Conservation (phyloP, 2,329 filamentous ascomycete species). For the Trichophyton verrucosum region DNA sequence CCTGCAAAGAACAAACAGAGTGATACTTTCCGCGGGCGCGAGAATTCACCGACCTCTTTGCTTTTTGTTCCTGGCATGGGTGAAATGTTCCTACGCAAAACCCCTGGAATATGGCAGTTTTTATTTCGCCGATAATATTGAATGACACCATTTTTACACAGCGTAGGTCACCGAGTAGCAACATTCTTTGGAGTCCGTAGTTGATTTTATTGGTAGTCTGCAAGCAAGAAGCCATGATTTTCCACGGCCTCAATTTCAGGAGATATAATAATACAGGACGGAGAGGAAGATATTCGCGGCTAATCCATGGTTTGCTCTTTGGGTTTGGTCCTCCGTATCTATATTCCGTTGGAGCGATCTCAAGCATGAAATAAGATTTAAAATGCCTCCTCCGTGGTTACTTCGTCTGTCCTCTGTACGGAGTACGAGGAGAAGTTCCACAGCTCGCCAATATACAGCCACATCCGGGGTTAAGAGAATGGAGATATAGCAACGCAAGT, state of each 20-base stretch:
- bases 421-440: not conserved
- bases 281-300: not conserved
- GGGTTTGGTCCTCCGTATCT: not conserved
- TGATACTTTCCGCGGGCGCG: not conserved
- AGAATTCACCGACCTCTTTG: not conserved
- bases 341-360: not conserved
- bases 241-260: not conserved
- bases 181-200: not conserved
- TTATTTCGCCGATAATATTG: not conserved
- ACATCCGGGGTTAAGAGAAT: not conserved
- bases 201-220: not conserved
- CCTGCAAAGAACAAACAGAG: not conserved
- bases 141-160: not conserved
- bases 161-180: not conserved
- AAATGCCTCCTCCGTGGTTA: not conserved
- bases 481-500: not conserved
- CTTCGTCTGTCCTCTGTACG: not conserved
- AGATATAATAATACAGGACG: not conserved
- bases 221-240: not conserved
- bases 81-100: not conserved
- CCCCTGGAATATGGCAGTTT: not conserved
- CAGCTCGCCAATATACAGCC: not conserved
- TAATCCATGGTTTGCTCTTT: not conserved
- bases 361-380: not conserved
- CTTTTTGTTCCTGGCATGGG: not conserved